A percentile compares a stretch with the other conserved stretches of the same genome.
Conservation (phyloP, 1,139 yeast genomes). For the Kodamaea suecica region DNA sequence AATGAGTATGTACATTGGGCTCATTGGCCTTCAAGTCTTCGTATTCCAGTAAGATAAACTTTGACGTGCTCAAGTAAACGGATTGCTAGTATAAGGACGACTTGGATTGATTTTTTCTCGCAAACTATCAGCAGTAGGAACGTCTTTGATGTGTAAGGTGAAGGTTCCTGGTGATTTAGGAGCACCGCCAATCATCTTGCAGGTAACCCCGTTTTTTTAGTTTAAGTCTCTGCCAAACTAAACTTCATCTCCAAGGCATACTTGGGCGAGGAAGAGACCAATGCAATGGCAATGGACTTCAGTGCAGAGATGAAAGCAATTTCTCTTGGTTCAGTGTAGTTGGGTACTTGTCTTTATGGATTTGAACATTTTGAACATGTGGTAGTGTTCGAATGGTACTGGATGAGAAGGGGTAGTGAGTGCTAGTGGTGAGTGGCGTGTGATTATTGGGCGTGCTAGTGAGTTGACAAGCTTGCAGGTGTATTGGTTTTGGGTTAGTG, state of each 20-base stretch:
- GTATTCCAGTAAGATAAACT: constrained; percentile 6
- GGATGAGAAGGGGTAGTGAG: no score
- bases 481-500: no score
- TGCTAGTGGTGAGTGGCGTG: no score
- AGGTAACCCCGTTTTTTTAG: background rate
- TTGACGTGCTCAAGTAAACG: constrained; percentile 11
- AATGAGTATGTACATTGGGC: constrained; percentile 11
- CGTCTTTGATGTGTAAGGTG: background rate
- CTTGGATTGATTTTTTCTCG: constrained; percentile 9
- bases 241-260: background rate
- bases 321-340: no score
- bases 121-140: constrained; percentile 7
- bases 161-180: background rate
- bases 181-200: background rate
- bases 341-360: no score
- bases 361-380: no score
- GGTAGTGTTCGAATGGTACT: no score
- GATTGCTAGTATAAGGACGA: constrained; percentile 12
- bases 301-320: no score
- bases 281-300: no score
- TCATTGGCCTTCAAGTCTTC: constrained; percentile 6
- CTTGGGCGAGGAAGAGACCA: background rate
- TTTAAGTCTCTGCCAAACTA: no score
- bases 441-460: no score
- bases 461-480: no score